Conservation (phyloP, 2,329 filamentous ascomycete species). For the Didymella exigua region DNA sequence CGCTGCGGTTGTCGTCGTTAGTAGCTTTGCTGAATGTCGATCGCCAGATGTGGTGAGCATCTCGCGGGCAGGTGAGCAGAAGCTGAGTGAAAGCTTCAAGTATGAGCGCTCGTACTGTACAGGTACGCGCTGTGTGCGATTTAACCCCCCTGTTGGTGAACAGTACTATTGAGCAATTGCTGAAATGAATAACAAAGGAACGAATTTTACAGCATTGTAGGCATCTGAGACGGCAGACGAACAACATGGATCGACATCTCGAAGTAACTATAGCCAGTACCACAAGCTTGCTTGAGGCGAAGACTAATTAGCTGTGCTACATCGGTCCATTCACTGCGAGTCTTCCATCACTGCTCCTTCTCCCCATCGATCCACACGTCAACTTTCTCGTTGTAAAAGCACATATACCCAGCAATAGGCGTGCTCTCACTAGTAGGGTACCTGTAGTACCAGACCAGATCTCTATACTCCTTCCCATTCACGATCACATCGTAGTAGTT, state of each 20-base stretch:
- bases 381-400: conserved; percentile 73
- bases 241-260: background rate
- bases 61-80: background rate
- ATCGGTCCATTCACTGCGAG: background rate
- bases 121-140: background rate
- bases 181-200: background rate
- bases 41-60: background rate
- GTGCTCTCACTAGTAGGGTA: conserved; percentile 63
- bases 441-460: conserved; percentile 68
- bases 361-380: conserved; percentile 65
- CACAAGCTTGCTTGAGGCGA: no score
- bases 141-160: background rate
- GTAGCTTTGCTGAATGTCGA: background rate
- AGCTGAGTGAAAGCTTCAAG: background rate
- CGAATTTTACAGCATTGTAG: background rate
- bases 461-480: conserved; percentile 51
- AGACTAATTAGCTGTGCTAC: background rate
- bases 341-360: conserved; percentile 34
- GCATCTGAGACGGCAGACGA: background rate
- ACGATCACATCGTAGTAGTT: conserved; percentile 65
- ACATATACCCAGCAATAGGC: conserved; percentile 61
- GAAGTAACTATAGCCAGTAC: no score
- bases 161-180: background rate
- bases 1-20: background rate
- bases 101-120: background rate